Base-by-base conservation (phyloP, 2,329 filamentous ascomycete genomes). In the Calonectria pseudoturangicola region DNA sequence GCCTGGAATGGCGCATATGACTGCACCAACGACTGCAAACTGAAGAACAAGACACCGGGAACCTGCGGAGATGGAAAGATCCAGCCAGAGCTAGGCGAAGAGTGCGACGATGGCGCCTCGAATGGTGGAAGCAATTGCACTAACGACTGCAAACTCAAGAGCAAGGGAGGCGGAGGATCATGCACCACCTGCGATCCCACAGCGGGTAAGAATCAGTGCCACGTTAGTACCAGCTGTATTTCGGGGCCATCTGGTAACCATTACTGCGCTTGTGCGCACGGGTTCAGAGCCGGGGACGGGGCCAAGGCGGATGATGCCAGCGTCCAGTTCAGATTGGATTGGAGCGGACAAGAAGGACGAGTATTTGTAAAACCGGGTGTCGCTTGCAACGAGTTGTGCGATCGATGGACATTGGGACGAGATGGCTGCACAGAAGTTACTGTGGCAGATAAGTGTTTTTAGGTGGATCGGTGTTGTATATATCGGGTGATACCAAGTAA, bases 161-260 rank as follows among this genome's bases (percentile, higher is more conserved):
- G n/a, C 54, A 25, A 25, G 30, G 58, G 36, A 28, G 21, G 21
- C 3, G 56, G 25, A 16, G 33, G 56, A 21, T 13, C 58, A 7
- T 36, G 39, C 58, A 30, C 39, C 30, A 56, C 30, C 6, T 62
- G 39, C 25, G 21, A 62, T 13, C 64, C 64, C 8, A 47, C 43
- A 10, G 30, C 64, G 1, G 36, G 25, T 15, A 15, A 50, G 41
- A 66, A 66, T 25, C 5, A 7, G n/a, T 65, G 62, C 15, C 43
- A 65, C 45, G 25, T 65, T n/a, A 65, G 41, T 3, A 65, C 62
- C n/a, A 65, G 62, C 30, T 65, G 62, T 21, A 65, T 39, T 4
- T 16, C 48, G 3, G 64, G 41, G 8, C 25, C 15, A 15, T 41
- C 30, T 16, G 48, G 64, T 3, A 25, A 21, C 9, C 64, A 56